These are phyloP conservation scores for Alliaria petiolata DNA, from an alignment of 345 rosid genomes.

Conservation along the genomic window DNA sequence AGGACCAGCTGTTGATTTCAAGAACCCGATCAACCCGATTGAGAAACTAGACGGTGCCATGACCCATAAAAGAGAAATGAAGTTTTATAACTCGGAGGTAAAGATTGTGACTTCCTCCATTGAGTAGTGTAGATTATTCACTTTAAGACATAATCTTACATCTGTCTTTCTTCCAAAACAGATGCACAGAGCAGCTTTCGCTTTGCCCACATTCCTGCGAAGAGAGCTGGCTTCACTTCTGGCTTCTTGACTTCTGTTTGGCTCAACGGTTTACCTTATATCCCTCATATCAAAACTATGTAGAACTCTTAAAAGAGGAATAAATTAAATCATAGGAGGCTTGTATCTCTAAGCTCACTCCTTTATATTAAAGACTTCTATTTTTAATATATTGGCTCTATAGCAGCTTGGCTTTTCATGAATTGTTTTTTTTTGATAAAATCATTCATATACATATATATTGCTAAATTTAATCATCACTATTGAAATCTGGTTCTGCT, in stretches of 20 bases:
- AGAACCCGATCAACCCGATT: constrained; percentile 82
- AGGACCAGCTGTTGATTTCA: constrained; percentile 77
- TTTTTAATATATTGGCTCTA: constrained; percentile 13
- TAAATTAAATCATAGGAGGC: constrained; percentile 9
- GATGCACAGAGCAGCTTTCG: constrained; percentile 87
- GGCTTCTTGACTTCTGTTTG: constrained; percentile 20
- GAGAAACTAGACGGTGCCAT: constrained; percentile 75
- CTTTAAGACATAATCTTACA: background rate
- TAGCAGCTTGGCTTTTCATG: background rate
- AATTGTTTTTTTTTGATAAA: background rate
- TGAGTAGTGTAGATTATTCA: background rate
- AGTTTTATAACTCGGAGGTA: constrained; percentile 87
- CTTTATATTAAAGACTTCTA: background rate
- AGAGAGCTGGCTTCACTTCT: constrained; percentile 65
- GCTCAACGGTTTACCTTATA: background rate
- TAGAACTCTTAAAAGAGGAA: constrained; percentile 10
- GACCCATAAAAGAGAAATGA: constrained; percentile 59
- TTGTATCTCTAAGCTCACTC: constrained; percentile 19
- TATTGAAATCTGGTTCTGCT: constrained; percentile 84
- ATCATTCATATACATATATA: background rate
- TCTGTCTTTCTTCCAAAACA: constrained; percentile 33
- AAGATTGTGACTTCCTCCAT: background rate
- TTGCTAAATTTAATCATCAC: constrained; percentile 39
- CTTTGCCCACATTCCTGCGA: constrained; percentile 73
- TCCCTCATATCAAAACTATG: background rate